These are phyloP conservation scores for Scheffersomyces amazonensis DNA, from an alignment of 805 yeast genomes.

Conservation along the genomic window DNA sequence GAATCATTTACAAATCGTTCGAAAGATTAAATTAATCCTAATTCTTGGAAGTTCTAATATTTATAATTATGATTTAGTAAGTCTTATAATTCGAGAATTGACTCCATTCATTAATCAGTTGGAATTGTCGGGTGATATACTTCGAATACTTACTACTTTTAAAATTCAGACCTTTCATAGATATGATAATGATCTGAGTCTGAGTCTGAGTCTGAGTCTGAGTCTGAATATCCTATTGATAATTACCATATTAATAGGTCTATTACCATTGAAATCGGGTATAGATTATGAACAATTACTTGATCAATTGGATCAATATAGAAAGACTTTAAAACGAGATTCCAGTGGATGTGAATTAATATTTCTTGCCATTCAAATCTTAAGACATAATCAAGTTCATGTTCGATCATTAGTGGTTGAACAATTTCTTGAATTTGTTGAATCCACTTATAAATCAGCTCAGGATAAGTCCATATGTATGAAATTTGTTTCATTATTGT, in stretches of 20 bases:
- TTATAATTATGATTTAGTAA: conserved; percentile 13
- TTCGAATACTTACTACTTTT: conserved; percentile 17
- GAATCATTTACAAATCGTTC: conserved; percentile 5
- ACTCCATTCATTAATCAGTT: conserved; percentile 15
- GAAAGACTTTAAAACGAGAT: not conserved
- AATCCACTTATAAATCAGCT: not conserved
- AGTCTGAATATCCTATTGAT: too few relatives aligned
- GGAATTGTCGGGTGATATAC: conserved; percentile 19
- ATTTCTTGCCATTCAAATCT: not conserved
- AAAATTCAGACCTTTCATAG: conserved; percentile 4
- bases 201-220: too few relatives aligned
- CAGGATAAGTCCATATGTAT: not conserved
- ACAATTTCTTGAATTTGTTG: conserved; percentile 1
- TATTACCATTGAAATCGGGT: too few relatives aligned
- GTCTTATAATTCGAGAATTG: conserved; percentile 15
- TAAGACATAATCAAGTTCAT: not conserved
- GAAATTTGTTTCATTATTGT: conserved; percentile 3
- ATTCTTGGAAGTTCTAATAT: conserved; percentile 18
- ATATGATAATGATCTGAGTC: too few relatives aligned
- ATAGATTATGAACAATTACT: too few relatives aligned
- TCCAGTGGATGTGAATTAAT: not conserved
- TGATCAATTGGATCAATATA: conserved; percentile 2
- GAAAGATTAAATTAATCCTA: conserved; percentile 37
- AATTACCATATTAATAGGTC: too few relatives aligned
- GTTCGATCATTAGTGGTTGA: conserved; percentile 2